Base-by-base conservation (phyloP, 2,329 filamentous ascomycete species). In the Xylaria sp. region DNA sequence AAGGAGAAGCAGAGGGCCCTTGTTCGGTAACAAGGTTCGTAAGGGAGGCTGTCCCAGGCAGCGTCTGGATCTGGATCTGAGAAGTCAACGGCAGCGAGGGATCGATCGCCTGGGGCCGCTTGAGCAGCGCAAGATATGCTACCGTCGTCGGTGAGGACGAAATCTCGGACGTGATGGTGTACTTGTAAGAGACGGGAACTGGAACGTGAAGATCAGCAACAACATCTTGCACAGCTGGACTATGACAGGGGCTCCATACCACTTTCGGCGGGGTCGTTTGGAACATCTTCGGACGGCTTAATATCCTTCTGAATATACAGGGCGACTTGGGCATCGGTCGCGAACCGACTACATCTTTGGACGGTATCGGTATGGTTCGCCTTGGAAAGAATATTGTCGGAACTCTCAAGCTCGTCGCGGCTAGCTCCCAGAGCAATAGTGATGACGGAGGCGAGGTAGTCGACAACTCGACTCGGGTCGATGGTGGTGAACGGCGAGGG, bases 301-400 rank as follows among this genome's bases (percentile, higher is more conserved):
- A 87, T 70, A 69, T 93, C 91, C 75, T 97, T 96, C 71, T 94
- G 89, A 60, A 97, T 88, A 74, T 97, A 97, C 60, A 99, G 79
- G 50, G 89, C 91, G 59, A 88, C 86, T 75, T 96, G 91, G 54
- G 89, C 82, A 74, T 99, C 95, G 57, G 87, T 86, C 54, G 92
- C 92, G 74, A 97, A 97, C 66, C 92, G 88, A 63, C 86, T 86
- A 74, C 93, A 97, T 76, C 91, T 85, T 70, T 92, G 87, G 52
- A 96, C 76, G 6, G 94, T 97, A 66, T 97, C 93, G 49, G 81
- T 76, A 63, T 91, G 83, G 63, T 82, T 84, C 52, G 80, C 74
- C 66, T 86, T 80, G 54, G 92, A 91, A 58, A 99, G 80, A 73
- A 99, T 79, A 76, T 91, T 97, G 59, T 90, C 92, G 16, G 86